phyloP scores from a whole-genome alignment of 2,329 filamentous ascomycete genomes.

The Sarocladium kiliense region DNA sequence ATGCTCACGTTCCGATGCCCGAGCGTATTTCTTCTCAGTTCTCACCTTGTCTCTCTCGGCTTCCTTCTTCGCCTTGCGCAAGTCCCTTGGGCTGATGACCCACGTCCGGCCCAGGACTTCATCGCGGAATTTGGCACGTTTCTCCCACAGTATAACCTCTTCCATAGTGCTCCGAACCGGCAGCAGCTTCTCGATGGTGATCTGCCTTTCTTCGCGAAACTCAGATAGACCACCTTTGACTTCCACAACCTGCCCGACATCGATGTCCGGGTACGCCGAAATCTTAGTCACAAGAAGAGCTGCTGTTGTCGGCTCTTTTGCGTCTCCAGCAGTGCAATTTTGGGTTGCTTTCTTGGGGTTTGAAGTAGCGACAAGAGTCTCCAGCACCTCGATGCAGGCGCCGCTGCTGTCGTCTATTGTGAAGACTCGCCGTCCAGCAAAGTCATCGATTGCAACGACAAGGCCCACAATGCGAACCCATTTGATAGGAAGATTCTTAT shows the following conservation, averaged over 20 bases:
- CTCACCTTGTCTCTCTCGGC: constrained; percentile 26
- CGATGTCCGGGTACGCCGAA: constrained; percentile 26
- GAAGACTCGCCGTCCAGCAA: constrained; percentile 39
- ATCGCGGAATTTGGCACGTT: constrained; percentile 42
- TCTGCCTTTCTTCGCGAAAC: constrained; percentile 44
- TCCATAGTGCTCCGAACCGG: constrained; percentile 45
- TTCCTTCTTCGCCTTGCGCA: constrained; percentile 45
- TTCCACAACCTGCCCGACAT: constrained; percentile 51
- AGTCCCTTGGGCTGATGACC: constrained; percentile 43
- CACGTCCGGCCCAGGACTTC: constrained; percentile 49
- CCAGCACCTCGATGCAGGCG: constrained; percentile 44
- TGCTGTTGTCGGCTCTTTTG: background rate
- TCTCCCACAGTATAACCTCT: constrained; percentile 57
- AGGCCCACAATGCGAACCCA: constrained; percentile 69
- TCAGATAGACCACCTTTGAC: constrained; percentile 47
- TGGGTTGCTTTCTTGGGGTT: background rate
- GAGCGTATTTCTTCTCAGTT: background rate
- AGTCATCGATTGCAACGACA: constrained; percentile 58
- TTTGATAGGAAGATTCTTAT: constrained; percentile 69
- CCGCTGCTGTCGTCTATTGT: constrained; percentile 64
- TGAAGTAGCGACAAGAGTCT: constrained; percentile 11
- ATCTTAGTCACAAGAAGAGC: background rate
- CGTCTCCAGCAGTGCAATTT: background rate
- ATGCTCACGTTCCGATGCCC: constrained; percentile 1
- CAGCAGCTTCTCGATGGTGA: constrained; percentile 47